Evolutionary conservation across 257 asterid species (phyloP).

Genomic region (Solanum paucissectum): DNA sequence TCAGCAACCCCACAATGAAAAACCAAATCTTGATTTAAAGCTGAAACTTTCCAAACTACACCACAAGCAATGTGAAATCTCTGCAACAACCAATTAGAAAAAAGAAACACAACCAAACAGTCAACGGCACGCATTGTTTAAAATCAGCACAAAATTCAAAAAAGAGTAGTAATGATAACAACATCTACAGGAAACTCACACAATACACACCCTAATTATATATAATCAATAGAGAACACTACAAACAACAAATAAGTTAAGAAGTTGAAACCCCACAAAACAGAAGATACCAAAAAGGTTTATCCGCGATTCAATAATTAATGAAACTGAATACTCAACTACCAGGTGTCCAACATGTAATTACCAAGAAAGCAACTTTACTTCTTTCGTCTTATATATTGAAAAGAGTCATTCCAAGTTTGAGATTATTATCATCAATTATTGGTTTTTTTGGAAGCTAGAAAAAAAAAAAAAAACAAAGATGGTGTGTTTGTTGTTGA

Average conservation of each 20-base stretch:
- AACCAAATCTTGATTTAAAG: background rate
- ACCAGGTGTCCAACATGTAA: background rate
- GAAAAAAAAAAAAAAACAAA: background rate
- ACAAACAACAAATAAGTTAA: background rate
- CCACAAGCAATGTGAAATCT: conserved; percentile 2
- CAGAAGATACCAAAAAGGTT: background rate
- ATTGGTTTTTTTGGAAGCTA: background rate
- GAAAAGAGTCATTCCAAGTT: background rate
- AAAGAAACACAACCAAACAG: conserved; percentile 17
- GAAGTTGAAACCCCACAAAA: background rate
- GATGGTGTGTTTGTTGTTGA: background rate
- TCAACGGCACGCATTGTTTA: conserved; percentile 26
- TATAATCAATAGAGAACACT: background rate
- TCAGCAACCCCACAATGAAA: background rate
- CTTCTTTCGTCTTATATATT: background rate
- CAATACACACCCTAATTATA: background rate
- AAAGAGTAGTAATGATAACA: background rate
- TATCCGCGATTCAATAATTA: background rate
- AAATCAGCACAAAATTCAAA: conserved; percentile 12
- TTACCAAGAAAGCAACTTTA: background rate
- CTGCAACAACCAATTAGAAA: background rate
- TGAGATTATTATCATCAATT: background rate
- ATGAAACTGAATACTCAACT: background rate
- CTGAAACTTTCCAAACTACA: background rate
- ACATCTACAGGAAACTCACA: background rate